A percentile compares a stretch with the other conserved stretches of the same genome.
Conservation (phyloP, 768 basidiomycete species). For the Suillus lakei region DNA sequence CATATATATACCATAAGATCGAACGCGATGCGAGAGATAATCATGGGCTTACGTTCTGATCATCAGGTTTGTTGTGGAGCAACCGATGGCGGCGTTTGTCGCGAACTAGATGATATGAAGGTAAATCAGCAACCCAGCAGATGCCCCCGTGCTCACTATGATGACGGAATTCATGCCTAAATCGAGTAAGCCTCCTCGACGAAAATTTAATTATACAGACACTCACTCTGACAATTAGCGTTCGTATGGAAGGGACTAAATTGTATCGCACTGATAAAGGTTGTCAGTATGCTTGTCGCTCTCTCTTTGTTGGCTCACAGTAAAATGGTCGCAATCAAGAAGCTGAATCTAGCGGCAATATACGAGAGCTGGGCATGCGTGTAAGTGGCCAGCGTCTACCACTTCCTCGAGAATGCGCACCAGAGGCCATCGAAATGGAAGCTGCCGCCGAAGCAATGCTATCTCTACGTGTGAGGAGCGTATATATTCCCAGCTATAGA, state of each 20-base stretch:
- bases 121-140: too few relatives aligned
- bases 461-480: not conserved
- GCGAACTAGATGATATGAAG: not conserved
- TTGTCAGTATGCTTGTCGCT: not conserved
- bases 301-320: not conserved
- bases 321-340: not conserved
- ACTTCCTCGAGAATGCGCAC: not conserved
- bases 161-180: not conserved
- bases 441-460: not conserved
- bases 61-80: constrained; percentile 3
- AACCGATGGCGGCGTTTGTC: not conserved
- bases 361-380: not conserved
- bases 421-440: constrained; percentile 3
- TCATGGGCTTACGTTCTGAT: not conserved
- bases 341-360: not conserved
- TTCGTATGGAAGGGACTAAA: not conserved
- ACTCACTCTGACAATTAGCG: not conserved
- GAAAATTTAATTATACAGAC: not conserved
- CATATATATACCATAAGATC: not conserved
- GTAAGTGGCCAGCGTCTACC: not conserved
- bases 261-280: not conserved
- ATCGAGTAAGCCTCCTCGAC: not conserved
- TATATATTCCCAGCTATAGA: constrained; percentile 5
- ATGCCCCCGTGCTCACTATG: not conserved
- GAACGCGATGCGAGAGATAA: not conserved